Evolutionary conservation across 257 asterid species (phyloP).

Genomic region (Marsdenia floribunda): DNA sequence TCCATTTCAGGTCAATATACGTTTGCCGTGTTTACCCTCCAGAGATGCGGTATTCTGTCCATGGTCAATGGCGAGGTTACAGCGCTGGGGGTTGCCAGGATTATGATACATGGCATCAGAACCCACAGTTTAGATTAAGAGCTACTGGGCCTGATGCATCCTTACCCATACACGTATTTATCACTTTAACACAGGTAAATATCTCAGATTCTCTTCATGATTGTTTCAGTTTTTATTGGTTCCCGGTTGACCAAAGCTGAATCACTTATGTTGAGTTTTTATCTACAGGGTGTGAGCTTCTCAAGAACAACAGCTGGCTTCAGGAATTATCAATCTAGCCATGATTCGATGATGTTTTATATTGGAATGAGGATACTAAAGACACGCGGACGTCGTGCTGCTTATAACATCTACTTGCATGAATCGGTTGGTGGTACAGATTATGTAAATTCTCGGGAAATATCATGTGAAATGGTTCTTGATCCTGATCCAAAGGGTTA

Average conservation of each 20-base stretch:
- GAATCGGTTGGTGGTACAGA: conserved; percentile 99
- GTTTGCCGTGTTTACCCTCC: conserved; percentile 98
- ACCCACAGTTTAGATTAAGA: conserved; percentile 86
- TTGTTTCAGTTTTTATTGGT: background rate
- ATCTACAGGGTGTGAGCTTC: conserved; percentile 90
- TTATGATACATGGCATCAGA: conserved; percentile 99
- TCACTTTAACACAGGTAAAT: conserved; percentile 89
- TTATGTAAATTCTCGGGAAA: conserved; percentile 93
- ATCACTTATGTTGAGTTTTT: too few relatives aligned
- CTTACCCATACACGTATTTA: conserved; percentile 86
- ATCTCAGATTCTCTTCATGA: background rate
- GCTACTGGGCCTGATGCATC: conserved; percentile 92
- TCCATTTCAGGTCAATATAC: conserved; percentile 94
- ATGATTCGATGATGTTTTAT: conserved; percentile 91
- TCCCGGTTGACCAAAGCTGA: conserved; percentile 4
- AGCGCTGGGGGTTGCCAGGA: conserved; percentile 99
- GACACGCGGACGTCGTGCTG: conserved; percentile 97
- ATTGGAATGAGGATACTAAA: conserved; percentile 96
- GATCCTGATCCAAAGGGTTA: conserved; percentile 99
- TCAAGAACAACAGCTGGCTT: conserved; percentile 98
- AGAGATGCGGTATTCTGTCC: conserved; percentile 93
- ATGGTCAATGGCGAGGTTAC: conserved; percentile 96
- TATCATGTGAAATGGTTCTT: conserved; percentile 98
- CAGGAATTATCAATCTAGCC: conserved; percentile 94
- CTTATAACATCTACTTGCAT: conserved; percentile 84